Evolutionary conservation across 129 eudicot genomes (phyloP).

Genomic region (Tagetes patula): DNA sequence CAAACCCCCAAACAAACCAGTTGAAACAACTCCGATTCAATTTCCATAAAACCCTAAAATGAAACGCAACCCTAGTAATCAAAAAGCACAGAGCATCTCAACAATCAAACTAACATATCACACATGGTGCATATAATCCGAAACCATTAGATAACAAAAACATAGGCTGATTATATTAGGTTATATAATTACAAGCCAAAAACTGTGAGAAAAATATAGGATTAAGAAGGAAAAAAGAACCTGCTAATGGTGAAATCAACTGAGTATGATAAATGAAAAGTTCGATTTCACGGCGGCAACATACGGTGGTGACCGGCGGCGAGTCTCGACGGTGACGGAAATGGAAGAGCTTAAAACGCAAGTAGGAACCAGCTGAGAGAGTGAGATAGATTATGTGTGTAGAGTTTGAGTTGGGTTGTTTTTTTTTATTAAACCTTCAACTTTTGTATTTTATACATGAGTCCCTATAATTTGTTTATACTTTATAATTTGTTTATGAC

Average conservation of each 20-base stretch:
- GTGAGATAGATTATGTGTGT: too few species aligned
- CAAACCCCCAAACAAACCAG: not conserved
- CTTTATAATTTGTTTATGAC: not conserved
- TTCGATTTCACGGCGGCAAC: not conserved
- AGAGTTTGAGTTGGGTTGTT: not conserved
- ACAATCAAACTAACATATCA: slow-evolving; percentile 7
- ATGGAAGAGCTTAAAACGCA: not conserved
- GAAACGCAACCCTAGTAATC: slow-evolving; percentile 4
- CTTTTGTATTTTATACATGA: not conserved
- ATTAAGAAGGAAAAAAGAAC: not conserved
- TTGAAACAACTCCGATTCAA: not conserved
- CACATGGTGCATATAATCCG: not conserved
- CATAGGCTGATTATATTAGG: not conserved
- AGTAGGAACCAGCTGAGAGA: slow-evolving; percentile 10
- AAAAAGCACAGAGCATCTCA: not conserved
- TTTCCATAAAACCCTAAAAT: slow-evolving; percentile 14
- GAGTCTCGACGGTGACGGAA: slow-evolving; percentile 3
- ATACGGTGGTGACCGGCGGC: not conserved
- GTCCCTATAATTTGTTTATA: too few species aligned
- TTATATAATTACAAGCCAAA: not conserved
- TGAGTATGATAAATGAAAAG: not conserved
- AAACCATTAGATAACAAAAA: not conserved
- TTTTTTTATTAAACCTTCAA: not conserved
- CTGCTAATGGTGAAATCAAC: not conserved
- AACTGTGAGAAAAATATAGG: not conserved